Evolutionary conservation across 2,329 filamentous ascomycete species (phyloP), one percentile per base, ranked within the genome.

Genomic region (Colletotrichum lentis): DNA sequence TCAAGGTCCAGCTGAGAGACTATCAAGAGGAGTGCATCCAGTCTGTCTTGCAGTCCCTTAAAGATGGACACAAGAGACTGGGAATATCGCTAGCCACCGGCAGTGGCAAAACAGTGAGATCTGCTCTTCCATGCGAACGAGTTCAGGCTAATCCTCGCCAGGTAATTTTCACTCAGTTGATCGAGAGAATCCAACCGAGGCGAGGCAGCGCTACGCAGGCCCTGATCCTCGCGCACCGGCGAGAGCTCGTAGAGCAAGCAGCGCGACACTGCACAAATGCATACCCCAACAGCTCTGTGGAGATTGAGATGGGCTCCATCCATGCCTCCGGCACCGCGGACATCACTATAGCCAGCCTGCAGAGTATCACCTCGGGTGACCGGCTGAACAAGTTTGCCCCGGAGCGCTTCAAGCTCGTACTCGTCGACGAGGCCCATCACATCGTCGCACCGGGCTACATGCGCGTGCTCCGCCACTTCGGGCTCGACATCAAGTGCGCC

Each of bases 361-460:
- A 91, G 74, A 97, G 93, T 77, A 88, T 99, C 73, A 88, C 85
- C 8, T 96, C 92, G 5, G 87, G 88, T 14, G 87, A 90, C 60
- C 87, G 96, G 2, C 84, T 98, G n/a, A 76, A 78, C 43, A 97
- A 97, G 76, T 98, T 95, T 74, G 88, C 96, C 72, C 91, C 94
- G 0, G 78, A 78, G 0, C 83, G 82, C 8, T 98, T 95, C 83
- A 99, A 99, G 79, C 87, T 99, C 0, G 82, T 99, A 0, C 85
- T 99, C 3, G 95, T 99, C 4, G 96, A 99, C 72, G 96, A 99
- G 79, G 96, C 95, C 5, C 96, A 99, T 77, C 96, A 99, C 78
- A 97, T 98, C 61, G 94, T 97, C 52, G 92, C 96, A 0, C 85
- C 88, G 2, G 88, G 89, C 8, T 98, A 98, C 75, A 83, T 96